phyloP scores from a whole-genome alignment of 768 basidiomycete genomes.

The Tulasnella sp. region DNA sequence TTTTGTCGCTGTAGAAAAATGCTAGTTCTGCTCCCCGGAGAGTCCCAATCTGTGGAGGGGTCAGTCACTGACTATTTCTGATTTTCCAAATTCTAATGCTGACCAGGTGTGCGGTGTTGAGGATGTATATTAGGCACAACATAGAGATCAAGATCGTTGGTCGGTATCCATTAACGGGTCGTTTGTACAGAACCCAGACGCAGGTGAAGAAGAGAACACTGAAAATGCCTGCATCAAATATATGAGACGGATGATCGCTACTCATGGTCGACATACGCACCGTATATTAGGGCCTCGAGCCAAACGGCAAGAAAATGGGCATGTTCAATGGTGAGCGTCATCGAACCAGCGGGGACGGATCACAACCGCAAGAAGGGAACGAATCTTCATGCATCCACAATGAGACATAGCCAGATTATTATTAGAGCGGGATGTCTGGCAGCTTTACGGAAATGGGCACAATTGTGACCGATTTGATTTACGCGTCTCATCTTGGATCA shows the following conservation, averaged over 20 bases:
- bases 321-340: not conserved
- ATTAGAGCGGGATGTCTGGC: no score
- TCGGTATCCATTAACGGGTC: not conserved
- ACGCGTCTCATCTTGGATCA: no score
- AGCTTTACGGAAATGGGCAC: no score
- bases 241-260: not conserved
- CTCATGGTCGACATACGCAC: not conserved
- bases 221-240: not conserved
- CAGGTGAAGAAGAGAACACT: not conserved
- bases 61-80: not conserved
- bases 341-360: not conserved
- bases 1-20: not conserved
- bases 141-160: not conserved
- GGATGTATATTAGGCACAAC: not conserved
- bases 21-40: not conserved
- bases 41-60: not conserved
- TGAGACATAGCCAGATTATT: no score
- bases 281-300: not conserved
- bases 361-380: not conserved
- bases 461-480: no score
- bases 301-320: not conserved
- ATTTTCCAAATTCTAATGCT: not conserved
- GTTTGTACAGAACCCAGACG: not conserved
- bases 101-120: slow-evolving; percentile 1
- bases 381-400: no score